phyloP scores from a whole-genome alignment of 208 protist genomes.

The Crithidia mellificae region DNA sequence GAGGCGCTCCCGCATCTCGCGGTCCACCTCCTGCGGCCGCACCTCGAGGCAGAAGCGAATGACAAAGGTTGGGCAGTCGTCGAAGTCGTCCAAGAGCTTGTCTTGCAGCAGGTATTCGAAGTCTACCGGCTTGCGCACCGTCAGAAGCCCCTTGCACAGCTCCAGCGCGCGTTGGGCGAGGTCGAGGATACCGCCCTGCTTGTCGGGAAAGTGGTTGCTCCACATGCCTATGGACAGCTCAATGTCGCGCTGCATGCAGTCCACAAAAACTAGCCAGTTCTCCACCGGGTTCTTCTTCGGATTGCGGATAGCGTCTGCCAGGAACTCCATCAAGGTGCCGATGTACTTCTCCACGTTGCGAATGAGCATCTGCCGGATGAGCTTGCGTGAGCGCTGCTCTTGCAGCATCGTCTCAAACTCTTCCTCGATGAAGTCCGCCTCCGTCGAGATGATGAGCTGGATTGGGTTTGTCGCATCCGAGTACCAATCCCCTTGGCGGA shows the following conservation, averaged over 20 bases:
- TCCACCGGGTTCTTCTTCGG: constrained; percentile 69
- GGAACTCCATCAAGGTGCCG: constrained; percentile 72
- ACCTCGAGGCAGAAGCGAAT: constrained; percentile 72
- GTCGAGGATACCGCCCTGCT: constrained; percentile 54
- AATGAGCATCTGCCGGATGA: constrained; percentile 70
- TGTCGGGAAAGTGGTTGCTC: constrained; percentile 38
- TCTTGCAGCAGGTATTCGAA: constrained; percentile 78
- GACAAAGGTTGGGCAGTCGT: constrained; percentile 85
- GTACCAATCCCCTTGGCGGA: constrained; percentile 77
- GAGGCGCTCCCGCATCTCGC: constrained; percentile 60
- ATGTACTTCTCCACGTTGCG: constrained; percentile 80
- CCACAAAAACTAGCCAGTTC: constrained; percentile 69
- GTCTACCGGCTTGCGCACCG: constrained; percentile 67
- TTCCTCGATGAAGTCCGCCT: constrained; percentile 83
- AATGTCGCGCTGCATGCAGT: constrained; percentile 70
- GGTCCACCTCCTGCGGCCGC: constrained; percentile 60
- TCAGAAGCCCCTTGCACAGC: constrained; percentile 59
- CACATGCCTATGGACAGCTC: constrained; percentile 64
- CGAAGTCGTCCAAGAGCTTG: constrained; percentile 81
- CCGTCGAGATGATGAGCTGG: constrained; percentile 80
- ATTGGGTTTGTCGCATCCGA: constrained; percentile 65
- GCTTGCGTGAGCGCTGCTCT: constrained; percentile 59
- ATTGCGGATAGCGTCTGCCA: constrained; percentile 81
- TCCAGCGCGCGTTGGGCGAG: constrained; percentile 58
- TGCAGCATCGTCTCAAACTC: constrained; percentile 79